These are phyloP conservation scores for Aspergillus ruber DNA, from an alignment of 2,329 filamentous ascomycete genomes.

Conservation along the genomic window DNA sequence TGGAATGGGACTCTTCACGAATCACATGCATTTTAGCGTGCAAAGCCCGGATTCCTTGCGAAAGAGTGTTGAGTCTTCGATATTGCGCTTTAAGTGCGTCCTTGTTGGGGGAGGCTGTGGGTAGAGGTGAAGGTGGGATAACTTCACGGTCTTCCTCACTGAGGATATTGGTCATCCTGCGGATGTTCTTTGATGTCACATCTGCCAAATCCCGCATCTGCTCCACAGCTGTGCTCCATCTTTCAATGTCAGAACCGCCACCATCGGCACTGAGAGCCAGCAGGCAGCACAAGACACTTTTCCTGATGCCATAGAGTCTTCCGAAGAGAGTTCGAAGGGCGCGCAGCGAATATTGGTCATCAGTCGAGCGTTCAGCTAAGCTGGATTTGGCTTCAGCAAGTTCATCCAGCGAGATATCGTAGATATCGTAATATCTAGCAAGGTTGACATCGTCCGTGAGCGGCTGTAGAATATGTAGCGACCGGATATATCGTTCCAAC, in stretches of 20 bases:
- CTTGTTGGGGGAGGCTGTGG: slow-evolving; percentile 65
- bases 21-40: slow-evolving; percentile 92
- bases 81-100: slow-evolving; percentile 83
- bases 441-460: slow-evolving; percentile 75
- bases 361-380: slow-evolving; percentile 60
- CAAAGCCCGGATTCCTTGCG: slow-evolving; percentile 80
- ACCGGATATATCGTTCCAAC: slow-evolving; percentile 65
- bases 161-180: slow-evolving; percentile 62
- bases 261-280: slow-evolving; percentile 79
- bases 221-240: slow-evolving; percentile 73
- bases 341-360: slow-evolving; percentile 71
- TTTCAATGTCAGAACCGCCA: slow-evolving; percentile 65
- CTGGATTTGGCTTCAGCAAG: slow-evolving; percentile 62
- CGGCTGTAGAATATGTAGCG: slow-evolving; percentile 60
- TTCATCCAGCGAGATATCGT: slow-evolving; percentile 69
- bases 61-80: slow-evolving; percentile 79
- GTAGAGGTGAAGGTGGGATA: slow-evolving; percentile 49
- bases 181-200: slow-evolving; percentile 56
- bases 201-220: slow-evolving; percentile 62
- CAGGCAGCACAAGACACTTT: slow-evolving; percentile 81
- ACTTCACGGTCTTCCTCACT: slow-evolving; percentile 69
- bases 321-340: slow-evolving; percentile 75
- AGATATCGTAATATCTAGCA: slow-evolving; percentile 88
- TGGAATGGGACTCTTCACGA: slow-evolving; percentile 78
- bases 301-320: slow-evolving; percentile 71